Evolutionary conservation across 345 rosid species (phyloP), one percentile per base, ranked within the genome.

Genomic region (Stellera chamaejasme): DNA sequence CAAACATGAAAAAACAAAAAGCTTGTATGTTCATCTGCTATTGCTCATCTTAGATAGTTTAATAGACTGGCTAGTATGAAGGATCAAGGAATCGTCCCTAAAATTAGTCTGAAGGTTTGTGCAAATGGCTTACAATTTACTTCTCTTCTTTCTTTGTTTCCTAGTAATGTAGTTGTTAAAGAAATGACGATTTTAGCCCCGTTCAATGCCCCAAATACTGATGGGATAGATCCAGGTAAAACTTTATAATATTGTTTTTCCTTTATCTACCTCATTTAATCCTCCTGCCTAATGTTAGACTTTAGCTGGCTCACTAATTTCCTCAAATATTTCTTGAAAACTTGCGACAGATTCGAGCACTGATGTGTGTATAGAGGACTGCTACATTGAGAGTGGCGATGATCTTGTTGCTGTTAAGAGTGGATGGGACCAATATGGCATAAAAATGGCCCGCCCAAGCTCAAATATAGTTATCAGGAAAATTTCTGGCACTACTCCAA

Each of bases 341-440:
- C 13, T 48, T 16, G 25, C 1, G 79, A 69, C 76, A 93, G 97
- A 93, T 65, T 93, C 97, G 2, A 64, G 97, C 78, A 79, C 84
- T 61, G 80, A 87, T 59, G 96, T 93, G 26, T 90, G 97, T 49
- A 83, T 93, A 10, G 96, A 89, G 69, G 99, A 89, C 66, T 82
- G 94, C 67, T 93, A 89, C 64, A 79, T 93, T 3, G 95, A 89
- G 72, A 93, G 99, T 8, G 99, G 97, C 3, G 96, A 93, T 67
- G 99, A 89, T 73, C 96, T 93, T 66, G 85, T 93, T 23, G 99
- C 97, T 0, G 79, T 93, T 47, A 93, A 93, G 61, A 93, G 99
- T 57, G 97, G 99, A 0, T 93, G 99, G 99, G 97, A 93, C 69
- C 96, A 93, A 10, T 89, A 83, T 52, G 99, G 99, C 27, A 82